phyloP scores from a whole-genome alignment of 2,329 filamentous ascomycete genomes.

The Trematosphaeria pertusa region DNA sequence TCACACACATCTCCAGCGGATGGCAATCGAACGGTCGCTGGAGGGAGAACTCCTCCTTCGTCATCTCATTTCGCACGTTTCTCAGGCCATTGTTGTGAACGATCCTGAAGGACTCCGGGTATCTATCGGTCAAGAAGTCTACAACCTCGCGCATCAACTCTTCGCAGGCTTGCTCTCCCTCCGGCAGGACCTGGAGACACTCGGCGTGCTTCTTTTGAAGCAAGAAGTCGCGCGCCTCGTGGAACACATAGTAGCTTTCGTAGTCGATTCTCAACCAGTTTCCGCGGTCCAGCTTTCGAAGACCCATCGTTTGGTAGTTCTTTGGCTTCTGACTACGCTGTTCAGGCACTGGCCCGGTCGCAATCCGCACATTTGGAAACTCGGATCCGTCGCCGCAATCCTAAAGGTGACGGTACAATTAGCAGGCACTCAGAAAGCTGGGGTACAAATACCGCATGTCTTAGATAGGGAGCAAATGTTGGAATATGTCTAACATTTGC shows the following conservation, averaged over 20 bases:
- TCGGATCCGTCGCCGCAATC: constrained; percentile 38
- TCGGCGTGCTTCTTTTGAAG: constrained; percentile 48
- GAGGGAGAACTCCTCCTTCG: constrained; percentile 52
- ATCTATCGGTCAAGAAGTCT: constrained; percentile 53
- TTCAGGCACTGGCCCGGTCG: constrained; percentile 14
- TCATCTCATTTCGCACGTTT: constrained; percentile 52
- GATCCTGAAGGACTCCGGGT: constrained; percentile 52
- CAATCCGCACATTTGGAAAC: constrained; percentile 31
- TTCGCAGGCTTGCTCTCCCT: constrained; percentile 54
- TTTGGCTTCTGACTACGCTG: constrained; percentile 5
- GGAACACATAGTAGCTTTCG: constrained; percentile 52
- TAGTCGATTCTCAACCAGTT: constrained; percentile 60
- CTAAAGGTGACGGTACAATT: too few species aligned
- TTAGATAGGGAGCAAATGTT: too few species aligned
- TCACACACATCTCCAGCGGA: constrained; percentile 59
- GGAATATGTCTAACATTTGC: too few species aligned
- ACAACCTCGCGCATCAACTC: constrained; percentile 57
- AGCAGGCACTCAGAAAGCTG: too few species aligned
- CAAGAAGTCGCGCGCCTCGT: constrained; percentile 51
- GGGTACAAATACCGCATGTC: too few species aligned
- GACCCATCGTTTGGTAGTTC: constrained; percentile 43
- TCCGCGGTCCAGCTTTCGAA: constrained; percentile 52
- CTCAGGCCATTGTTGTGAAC: constrained; percentile 13
- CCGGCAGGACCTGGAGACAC: constrained; percentile 55
- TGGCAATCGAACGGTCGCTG: constrained; percentile 44